Evolutionary conservation across 1,284 basidiomycete genomes (phyloP).

Genomic region (Ustilago cynodontis): DNA sequence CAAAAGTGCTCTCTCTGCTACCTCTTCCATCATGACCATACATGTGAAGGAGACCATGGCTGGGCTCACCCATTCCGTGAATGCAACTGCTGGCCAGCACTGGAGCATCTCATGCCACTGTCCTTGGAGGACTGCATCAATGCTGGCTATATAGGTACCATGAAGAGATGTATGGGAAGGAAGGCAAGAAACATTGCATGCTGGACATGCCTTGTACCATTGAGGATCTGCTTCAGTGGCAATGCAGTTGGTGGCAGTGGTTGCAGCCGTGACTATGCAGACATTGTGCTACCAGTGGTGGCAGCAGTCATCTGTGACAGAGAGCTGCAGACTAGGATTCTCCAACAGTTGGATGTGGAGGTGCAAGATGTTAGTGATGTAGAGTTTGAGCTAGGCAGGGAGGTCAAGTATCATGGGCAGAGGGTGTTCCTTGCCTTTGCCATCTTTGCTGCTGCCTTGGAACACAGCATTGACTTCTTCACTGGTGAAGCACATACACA

Average conservation of each 20-base stretch:
- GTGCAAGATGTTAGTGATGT: background rate
- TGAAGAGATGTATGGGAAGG: background rate
- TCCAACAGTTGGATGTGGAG: background rate
- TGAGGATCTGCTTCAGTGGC: background rate
- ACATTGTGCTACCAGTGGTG: conserved; percentile 2
- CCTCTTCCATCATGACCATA: conserved; percentile 4
- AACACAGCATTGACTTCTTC: too few species aligned
- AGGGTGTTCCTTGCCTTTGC: conserved; percentile 10
- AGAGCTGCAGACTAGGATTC: background rate
- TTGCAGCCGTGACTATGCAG: background rate
- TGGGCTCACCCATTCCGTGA: background rate
- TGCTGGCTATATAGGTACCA: background rate
- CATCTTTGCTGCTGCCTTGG: conserved; percentile 1
- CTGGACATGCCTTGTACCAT: background rate
- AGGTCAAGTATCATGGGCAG: conserved; percentile 1
- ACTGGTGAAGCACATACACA: too few species aligned
- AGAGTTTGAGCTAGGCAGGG: background rate
- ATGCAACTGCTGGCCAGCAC: background rate
- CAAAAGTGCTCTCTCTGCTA: conserved; percentile 7
- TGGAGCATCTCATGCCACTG: background rate
- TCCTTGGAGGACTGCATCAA: background rate
- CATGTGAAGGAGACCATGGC: background rate
- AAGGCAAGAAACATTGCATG: background rate
- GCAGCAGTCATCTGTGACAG: background rate
- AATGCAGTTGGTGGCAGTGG: background rate